Percentiles rank a stretch among this genome's conserved stretches.
phyloP scores from a whole-genome alignment of 257 asterid species.

The Solanum pimpinellifolium region DNA sequence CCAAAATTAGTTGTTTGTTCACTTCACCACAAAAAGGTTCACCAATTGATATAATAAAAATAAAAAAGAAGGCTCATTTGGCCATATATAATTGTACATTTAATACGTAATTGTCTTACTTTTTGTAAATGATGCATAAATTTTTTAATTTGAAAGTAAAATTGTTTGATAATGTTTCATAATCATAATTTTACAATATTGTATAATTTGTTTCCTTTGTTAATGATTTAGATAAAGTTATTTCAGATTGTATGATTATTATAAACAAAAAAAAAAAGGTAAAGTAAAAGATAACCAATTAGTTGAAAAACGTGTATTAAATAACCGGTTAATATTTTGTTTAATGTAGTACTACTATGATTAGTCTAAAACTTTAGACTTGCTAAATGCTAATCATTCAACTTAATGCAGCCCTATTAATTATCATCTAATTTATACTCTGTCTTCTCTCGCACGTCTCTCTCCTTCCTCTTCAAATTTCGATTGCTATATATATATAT shows the following conservation, averaged over 20 bases:
- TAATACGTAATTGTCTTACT: background rate
- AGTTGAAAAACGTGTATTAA: background rate
- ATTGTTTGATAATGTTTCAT: background rate
- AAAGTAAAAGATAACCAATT: background rate
- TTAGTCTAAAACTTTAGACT: background rate
- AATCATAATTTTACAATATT: background rate
- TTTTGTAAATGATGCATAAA: background rate
- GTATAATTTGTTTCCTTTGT: background rate
- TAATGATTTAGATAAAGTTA: background rate
- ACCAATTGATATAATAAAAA: background rate
- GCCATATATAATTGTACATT: background rate
- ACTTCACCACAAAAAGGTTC: background rate
- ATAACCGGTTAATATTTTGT: too few relatives aligned
- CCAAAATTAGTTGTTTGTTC: background rate
- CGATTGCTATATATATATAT: too few relatives aligned
- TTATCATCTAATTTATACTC: too few relatives aligned
- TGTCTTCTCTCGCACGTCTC: too few relatives aligned
- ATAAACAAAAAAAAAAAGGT: background rate
- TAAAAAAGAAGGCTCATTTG: background rate
- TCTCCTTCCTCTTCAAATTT: too few relatives aligned
- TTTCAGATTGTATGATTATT: background rate
- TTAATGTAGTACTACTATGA: background rate
- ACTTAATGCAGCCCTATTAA: too few relatives aligned
- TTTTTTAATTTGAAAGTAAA: too few relatives aligned
- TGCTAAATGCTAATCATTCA: too few relatives aligned